A percentile compares a stretch with the other conserved stretches of the same genome.
Evolutionary conservation across 73 alveolate species (phyloP).

Genomic region (Paramecium caudatum): DNA sequence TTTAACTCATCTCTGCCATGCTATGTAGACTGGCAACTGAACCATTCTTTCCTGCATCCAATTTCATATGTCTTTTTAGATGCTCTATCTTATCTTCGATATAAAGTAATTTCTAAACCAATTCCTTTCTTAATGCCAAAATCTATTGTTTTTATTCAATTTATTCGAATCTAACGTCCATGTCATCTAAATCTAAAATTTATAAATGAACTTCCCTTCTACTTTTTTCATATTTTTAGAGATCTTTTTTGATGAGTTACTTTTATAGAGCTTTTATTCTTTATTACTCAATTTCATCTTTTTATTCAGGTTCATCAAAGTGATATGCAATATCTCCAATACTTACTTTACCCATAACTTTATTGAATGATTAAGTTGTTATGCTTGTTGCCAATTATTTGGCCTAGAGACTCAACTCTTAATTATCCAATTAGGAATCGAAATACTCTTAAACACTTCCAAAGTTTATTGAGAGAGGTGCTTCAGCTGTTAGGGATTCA

Average conservation of each 20-base stretch:
- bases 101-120: constrained; percentile 34
- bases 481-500: background rate
- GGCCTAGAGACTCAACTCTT: background rate
- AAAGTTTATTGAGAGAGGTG: background rate
- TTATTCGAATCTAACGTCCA: constrained; percentile 53
- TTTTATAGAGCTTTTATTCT: constrained; percentile 3
- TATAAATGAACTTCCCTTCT: constrained; percentile 43
- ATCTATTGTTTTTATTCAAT: constrained; percentile 4
- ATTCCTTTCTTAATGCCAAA: background rate
- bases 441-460: constrained; percentile 29
- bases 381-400: background rate
- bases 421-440: background rate
- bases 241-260: constrained; percentile 34
- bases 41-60: background rate
- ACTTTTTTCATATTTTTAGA: constrained; percentile 26
- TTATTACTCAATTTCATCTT: background rate
- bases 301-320: constrained; percentile 37
- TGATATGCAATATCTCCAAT: background rate
- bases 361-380: background rate
- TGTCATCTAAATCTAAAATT: constrained; percentile 42
- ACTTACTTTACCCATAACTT: background rate
- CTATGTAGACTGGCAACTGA: constrained; percentile 5
- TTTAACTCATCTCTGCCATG: constrained; percentile 43
- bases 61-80: constrained; percentile 42
- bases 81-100: constrained; percentile 57